phyloP scores from a whole-genome alignment of 768 basidiomycete species.

The Podaxis sp. region DNA sequence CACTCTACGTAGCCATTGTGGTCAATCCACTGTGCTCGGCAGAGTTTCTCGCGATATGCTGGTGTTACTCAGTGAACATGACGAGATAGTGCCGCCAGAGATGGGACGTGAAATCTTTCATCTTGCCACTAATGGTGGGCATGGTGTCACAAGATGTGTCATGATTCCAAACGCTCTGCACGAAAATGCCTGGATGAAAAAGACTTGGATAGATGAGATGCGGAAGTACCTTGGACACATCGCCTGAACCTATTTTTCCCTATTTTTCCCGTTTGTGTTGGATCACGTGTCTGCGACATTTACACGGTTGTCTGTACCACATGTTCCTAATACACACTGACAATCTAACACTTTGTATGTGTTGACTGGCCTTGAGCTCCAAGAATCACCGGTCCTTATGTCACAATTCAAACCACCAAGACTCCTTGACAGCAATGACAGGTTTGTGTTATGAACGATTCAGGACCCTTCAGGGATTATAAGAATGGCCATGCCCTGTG shows the following conservation, averaged over 20 bases:
- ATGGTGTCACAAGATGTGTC: constrained; percentile 18
- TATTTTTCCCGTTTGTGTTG: no score
- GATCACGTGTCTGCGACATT: background rate
- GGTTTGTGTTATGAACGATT: no score
- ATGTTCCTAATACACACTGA: background rate
- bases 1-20: constrained; percentile 20
- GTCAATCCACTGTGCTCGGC: constrained; percentile 11
- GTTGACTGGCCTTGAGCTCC: no score
- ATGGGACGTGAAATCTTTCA: constrained; percentile 32
- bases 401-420: no score
- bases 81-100: constrained; percentile 42
- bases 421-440: no score
- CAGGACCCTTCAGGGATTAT: background rate
- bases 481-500: background rate
- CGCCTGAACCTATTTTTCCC: background rate
- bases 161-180: constrained; percentile 24
- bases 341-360: background rate
- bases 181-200: constrained; percentile 21
- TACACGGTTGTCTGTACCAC: background rate
- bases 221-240: constrained; percentile 13
- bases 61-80: constrained; percentile 38
- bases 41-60: constrained; percentile 26
- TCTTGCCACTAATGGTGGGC: background rate
- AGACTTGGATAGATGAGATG: constrained; percentile 19
- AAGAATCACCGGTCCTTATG: no score